These are phyloP conservation scores for Phellinidium pouzarii DNA, from an alignment of 1,284 basidiomycete species.

Conservation along the genomic window DNA sequence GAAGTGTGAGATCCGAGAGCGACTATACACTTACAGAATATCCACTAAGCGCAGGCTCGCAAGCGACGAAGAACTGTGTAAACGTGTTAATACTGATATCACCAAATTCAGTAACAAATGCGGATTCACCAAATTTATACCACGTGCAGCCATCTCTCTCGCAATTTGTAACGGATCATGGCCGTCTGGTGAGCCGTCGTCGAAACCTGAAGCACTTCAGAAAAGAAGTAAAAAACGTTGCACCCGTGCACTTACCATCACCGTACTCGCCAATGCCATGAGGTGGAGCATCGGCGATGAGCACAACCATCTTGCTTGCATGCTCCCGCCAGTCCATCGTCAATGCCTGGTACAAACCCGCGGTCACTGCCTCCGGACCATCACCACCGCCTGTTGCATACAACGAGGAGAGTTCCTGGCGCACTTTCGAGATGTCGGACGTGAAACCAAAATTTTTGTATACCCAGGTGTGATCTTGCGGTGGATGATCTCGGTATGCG, in stretches of 20 bases:
- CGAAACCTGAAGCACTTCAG: constrained; percentile 56
- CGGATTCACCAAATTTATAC: constrained; percentile 77
- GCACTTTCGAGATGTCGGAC: constrained; percentile 83
- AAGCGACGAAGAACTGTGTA: constrained; percentile 90
- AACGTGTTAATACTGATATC: constrained; percentile 9
- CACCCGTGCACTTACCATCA: constrained; percentile 55
- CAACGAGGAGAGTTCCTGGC: constrained; percentile 75
- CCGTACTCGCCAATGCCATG: constrained; percentile 93
- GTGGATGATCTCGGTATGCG: constrained; percentile 90
- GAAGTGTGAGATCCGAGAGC: constrained; percentile 19
- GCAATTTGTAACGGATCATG: constrained; percentile 87
- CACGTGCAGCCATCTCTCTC: constrained; percentile 81
- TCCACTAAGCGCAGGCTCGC: constrained; percentile 93
- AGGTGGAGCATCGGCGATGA: constrained; percentile 96
- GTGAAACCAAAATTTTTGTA: constrained; percentile 94
- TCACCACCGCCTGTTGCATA: constrained; percentile 97
- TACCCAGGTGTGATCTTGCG: constrained; percentile 91
- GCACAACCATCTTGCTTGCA: constrained; percentile 92
- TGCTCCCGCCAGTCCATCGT: constrained; percentile 87
- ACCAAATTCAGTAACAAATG: neutral
- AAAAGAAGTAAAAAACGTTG: constrained; percentile 16
- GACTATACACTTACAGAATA: constrained; percentile 60
- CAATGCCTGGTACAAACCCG: constrained; percentile 81
- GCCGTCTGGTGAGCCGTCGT: constrained; percentile 88
- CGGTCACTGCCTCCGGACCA: constrained; percentile 96